Evolutionary conservation across 2,329 filamentous ascomycete genomes (phyloP).

Genomic region (Hypoxylon sp.): DNA sequence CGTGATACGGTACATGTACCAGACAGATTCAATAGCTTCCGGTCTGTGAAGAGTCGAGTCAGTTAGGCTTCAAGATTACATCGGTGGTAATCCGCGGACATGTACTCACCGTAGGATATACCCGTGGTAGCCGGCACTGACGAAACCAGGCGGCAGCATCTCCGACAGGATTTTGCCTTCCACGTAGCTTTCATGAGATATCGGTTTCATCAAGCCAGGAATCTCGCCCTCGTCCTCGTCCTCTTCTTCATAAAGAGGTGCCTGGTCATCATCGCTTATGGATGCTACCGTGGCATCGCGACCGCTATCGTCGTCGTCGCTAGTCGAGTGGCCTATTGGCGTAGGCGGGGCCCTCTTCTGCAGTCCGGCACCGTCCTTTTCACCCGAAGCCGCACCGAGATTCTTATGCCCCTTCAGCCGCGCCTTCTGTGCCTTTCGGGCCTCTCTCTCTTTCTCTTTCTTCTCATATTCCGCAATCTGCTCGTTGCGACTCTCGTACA

Average conservation of each 20-base stretch:
- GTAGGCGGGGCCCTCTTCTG: constrained; percentile 37
- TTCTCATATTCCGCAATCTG: constrained; percentile 54
- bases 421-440: constrained; percentile 43
- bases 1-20: constrained; percentile 90
- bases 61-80: background rate
- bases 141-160: constrained; percentile 60
- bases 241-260: constrained; percentile 40
- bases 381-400: constrained; percentile 3
- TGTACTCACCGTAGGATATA: constrained; percentile 68
- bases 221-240: constrained; percentile 30
- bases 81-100: background rate
- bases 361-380: constrained; percentile 11
- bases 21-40: constrained; percentile 87
- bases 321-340: background rate
- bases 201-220: constrained; percentile 51
- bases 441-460: constrained; percentile 51
- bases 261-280: constrained; percentile 37
- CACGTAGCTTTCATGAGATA: constrained; percentile 64
- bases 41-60: constrained; percentile 58
- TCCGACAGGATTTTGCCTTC: constrained; percentile 53
- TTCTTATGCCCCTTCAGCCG: constrained; percentile 35
- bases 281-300: background rate
- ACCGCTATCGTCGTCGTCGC: constrained; percentile 3
- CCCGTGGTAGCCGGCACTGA: constrained; percentile 52
- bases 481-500: constrained; percentile 52